phyloP scores from a whole-genome alignment of 257 asterid species.

The Jaltomata sinuosa region DNA sequence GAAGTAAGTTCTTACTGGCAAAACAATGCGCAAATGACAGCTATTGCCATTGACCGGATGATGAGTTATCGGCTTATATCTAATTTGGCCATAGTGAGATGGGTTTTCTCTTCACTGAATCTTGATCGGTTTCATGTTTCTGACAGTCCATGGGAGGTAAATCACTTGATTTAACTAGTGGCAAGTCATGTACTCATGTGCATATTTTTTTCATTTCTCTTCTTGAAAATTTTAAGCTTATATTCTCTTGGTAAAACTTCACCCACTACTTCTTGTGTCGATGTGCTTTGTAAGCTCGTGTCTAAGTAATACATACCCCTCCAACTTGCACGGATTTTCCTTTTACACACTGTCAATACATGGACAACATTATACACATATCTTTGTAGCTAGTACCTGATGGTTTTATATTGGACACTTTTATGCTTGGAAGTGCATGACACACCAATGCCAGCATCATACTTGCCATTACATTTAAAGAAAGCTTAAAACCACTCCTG shows the following conservation, averaged over 20 bases:
- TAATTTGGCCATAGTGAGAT: slow-evolving; percentile 85
- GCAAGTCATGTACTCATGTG: background rate
- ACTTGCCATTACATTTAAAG: background rate
- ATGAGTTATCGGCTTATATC: slow-evolving; percentile 97
- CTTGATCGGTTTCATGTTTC: slow-evolving; percentile 69
- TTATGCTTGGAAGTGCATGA: background rate
- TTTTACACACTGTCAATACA: background rate
- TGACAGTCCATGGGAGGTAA: slow-evolving; percentile 98
- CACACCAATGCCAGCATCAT: background rate
- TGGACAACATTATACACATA: background rate
- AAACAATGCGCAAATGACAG: slow-evolving; percentile 85
- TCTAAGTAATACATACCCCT: background rate
- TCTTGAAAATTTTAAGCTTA: background rate
- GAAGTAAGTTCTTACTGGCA: slow-evolving; percentile 92
- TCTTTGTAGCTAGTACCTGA: background rate
- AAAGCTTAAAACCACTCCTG: background rate
- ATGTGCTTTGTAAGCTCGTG: background rate
- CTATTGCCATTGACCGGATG: slow-evolving; percentile 90
- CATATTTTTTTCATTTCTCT: background rate
- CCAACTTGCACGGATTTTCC: background rate
- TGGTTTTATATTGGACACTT: background rate
- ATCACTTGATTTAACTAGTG: background rate
- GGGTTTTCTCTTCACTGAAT: slow-evolving; percentile 77
- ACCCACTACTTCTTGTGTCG: background rate
- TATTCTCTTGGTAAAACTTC: background rate